phyloP scores from a whole-genome alignment of 1,284 basidiomycete genomes.

The Xerocomus minutiporus region DNA sequence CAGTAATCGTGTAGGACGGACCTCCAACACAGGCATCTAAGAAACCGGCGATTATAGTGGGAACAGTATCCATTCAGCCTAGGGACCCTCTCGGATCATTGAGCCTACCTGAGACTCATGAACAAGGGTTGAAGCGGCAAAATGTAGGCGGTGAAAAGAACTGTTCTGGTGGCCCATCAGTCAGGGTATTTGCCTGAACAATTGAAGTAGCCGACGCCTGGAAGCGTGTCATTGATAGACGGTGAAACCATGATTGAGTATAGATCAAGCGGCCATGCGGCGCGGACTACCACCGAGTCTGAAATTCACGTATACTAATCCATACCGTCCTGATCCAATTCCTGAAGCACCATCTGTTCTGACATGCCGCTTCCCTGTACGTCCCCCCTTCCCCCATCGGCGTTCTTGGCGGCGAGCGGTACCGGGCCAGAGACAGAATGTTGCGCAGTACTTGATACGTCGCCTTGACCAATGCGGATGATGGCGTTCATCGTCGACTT shows the following conservation, averaged over 20 bases:
- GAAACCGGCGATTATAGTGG: not conserved
- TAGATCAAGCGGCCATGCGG: not conserved
- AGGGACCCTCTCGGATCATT: not conserved
- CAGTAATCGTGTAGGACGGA: not conserved
- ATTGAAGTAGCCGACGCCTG: not conserved
- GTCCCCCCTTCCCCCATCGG: conserved; percentile 2
- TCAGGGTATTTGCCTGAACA: not conserved
- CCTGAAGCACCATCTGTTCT: conserved; percentile 33
- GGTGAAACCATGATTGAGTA: conserved; percentile 1
- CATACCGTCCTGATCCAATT: conserved; percentile 36
- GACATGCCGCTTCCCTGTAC: conserved; percentile 6
- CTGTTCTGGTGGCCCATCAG: not conserved
- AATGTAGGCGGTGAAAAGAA: not conserved
- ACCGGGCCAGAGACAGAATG: conserved; percentile 4
- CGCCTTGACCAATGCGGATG: conserved; percentile 58
- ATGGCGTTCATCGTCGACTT: conserved; percentile 64
- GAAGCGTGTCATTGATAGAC: not conserved
- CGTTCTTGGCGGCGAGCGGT: conserved; percentile 12
- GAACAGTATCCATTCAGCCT: not conserved
- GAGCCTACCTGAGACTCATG: not conserved
- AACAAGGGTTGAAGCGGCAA: not conserved
- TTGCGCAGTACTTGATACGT: conserved; percentile 31
- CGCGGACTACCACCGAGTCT: not conserved
- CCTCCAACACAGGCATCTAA: not conserved
- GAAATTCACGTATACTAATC: conserved; percentile 6